Evolutionary conservation across 78 protist genomes (phyloP).

Genomic region (Blattamonas nauphoetae): DNA sequence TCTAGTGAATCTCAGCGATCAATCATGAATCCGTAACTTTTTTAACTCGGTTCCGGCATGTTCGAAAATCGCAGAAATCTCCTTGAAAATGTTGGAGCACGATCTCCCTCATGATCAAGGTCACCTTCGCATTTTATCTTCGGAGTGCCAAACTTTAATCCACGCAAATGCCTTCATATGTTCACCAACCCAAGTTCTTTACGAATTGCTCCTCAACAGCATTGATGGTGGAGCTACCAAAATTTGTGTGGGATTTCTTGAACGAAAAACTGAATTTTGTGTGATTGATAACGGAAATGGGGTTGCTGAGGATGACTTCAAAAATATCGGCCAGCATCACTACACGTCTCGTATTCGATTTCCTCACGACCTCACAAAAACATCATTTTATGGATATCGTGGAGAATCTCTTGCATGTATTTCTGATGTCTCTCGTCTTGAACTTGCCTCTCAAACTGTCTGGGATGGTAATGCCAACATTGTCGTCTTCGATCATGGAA

Average conservation of each 20-base stretch:
- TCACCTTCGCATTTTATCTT: too few relatives aligned
- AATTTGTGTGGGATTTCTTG: background rate
- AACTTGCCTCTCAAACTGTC: background rate
- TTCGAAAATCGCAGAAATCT: too few relatives aligned
- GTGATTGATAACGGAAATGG: background rate
- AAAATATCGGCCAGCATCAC: background rate
- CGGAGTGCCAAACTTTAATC: background rate
- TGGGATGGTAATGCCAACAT: background rate
- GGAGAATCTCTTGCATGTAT: background rate
- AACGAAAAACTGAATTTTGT: background rate
- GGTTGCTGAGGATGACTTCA: background rate
- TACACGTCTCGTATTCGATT: background rate
- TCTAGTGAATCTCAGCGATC: too few relatives aligned
- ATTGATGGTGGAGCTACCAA: background rate
- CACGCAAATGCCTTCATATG: background rate
- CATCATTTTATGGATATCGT: background rate
- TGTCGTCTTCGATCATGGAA: too few relatives aligned
- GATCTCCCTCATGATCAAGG: too few relatives aligned
- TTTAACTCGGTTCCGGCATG: too few relatives aligned
- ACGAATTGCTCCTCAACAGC: background rate
- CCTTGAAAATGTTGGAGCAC: too few relatives aligned
- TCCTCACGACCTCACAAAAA: background rate
- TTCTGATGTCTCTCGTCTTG: background rate
- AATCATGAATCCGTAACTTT: too few relatives aligned
- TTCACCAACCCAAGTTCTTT: background rate